Conservation (phyloP, 768 basidiomycete species). For the Tricholoma furcatifolium region DNA sequence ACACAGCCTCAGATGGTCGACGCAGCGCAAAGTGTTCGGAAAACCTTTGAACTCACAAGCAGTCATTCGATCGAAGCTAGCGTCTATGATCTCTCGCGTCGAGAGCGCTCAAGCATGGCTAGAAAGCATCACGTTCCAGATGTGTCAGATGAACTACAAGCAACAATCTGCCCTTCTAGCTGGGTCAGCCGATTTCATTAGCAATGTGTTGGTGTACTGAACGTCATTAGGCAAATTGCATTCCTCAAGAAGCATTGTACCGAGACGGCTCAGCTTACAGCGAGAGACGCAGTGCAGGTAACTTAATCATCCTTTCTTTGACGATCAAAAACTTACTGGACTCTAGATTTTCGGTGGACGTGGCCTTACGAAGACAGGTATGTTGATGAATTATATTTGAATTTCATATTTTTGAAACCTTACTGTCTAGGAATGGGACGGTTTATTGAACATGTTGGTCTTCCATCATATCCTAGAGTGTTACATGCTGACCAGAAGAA, state of each 20-base stretch:
- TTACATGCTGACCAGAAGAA: neutral
- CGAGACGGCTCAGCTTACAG: constrained; percentile 73
- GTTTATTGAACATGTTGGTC: constrained; percentile 23
- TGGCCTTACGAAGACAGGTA: constrained; percentile 77
- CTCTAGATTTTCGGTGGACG: constrained; percentile 78
- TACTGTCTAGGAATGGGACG: constrained; percentile 15
- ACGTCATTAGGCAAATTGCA: constrained; percentile 58
- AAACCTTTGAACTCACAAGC: constrained; percentile 66
- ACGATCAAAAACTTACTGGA: constrained; percentile 23
- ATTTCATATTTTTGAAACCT: neutral
- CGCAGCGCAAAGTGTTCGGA: constrained; percentile 78
- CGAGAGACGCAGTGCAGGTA: constrained; percentile 64
- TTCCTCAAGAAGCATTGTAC: constrained; percentile 81
- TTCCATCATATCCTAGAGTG: neutral
- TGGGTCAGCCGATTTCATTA: constrained; percentile 42
- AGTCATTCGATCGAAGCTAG: constrained; percentile 76
- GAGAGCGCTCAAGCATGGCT: constrained; percentile 86
- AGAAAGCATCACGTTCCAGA: constrained; percentile 84
- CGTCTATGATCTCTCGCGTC: constrained; percentile 75
- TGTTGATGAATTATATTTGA: constrained; percentile 25
- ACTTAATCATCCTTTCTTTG: neutral
- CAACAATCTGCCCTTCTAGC: constrained; percentile 73
- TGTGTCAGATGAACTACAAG: constrained; percentile 83
- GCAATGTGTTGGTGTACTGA: neutral
- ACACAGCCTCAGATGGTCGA: constrained; percentile 54